These are phyloP conservation scores for Alternaria brassicae DNA, from an alignment of 2,329 filamentous ascomycete species.

Conservation along the genomic window DNA sequence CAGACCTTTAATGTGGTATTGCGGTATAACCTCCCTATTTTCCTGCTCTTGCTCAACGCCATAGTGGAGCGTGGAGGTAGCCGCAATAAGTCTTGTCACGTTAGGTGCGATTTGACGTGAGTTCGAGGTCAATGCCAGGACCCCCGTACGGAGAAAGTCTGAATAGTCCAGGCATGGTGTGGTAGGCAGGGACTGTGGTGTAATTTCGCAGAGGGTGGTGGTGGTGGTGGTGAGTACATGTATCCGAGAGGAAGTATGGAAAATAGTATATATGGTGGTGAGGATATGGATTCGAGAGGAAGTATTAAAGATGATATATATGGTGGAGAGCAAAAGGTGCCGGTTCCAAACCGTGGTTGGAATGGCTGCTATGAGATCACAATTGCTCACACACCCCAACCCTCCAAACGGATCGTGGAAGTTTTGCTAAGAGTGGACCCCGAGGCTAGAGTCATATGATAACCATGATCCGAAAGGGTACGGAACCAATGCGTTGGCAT, in stretches of 20 bases:
- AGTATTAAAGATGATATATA: background rate
- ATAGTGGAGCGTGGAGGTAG: background rate
- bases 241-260: background rate
- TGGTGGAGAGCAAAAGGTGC: background rate
- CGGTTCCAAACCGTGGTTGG: background rate
- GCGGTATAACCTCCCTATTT: background rate
- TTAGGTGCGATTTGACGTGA: background rate
- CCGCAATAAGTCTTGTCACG: background rate
- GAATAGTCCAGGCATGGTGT: background rate
- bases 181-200: background rate
- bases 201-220: too few species aligned
- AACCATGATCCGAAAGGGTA: background rate
- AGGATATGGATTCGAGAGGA: background rate
- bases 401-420: background rate
- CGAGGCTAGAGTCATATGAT: background rate
- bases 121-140: background rate
- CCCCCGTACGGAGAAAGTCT: background rate
- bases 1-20: background rate
- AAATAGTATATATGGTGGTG: background rate
- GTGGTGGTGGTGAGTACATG: background rate
- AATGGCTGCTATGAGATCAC: background rate
- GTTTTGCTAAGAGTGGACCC: background rate
- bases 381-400: background rate
- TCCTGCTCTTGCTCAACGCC: background rate
- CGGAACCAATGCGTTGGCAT: background rate